Evolutionary conservation across 495 filamentous ascomycete genomes (phyloP), one percentile per base, ranked within the genome.

Genomic region (Hypoxylon subgilvum): DNA sequence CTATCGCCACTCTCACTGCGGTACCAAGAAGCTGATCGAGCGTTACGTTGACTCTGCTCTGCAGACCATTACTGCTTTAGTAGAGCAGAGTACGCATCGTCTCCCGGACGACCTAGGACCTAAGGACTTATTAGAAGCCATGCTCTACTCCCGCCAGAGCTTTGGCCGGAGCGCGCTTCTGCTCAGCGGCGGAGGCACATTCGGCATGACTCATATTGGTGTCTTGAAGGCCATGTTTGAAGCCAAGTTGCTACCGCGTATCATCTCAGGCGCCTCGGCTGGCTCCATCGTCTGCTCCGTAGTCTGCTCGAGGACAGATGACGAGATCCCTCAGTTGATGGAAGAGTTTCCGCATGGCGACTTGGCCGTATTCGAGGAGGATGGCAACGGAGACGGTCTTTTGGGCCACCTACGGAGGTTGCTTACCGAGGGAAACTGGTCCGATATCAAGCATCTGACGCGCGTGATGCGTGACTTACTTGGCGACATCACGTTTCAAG

Each of bases 151-250:
- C 3, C 80, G 91, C 46, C 91, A 96, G 70, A 88, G 90, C 6
- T 97, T 92, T 70, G 93, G 93, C 8, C 81, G 92, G 44, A 96
- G 88, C 57, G 93, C 92, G 0, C 73, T 97, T 49, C 77, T 96
- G 1, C 79, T 97, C 14, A 96, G 91, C 10, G 93, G 93, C 12
- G 93, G 93, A 6, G 93, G 88, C 0, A 97, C 91, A 0, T 93
- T 96, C 71, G 93, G 93, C 19, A 96, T 97, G 93, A 89, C 88
- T 40, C 93, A 97, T 70, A 88, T 97, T 56, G 93, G 93, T 1
- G 92, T 97, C n/a, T 74, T 96, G 57, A 96, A 96, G 64, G 81
- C 88, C 4, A 80, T 97, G 12, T 92, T 82, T 68, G 84, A 95
- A 67, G 75, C 82, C 12, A 82, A 81, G 0, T 77, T 96, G 2